phyloP scores from a whole-genome alignment of 2,329 filamentous ascomycete genomes.

The Pseudocercospora crystallina region DNA sequence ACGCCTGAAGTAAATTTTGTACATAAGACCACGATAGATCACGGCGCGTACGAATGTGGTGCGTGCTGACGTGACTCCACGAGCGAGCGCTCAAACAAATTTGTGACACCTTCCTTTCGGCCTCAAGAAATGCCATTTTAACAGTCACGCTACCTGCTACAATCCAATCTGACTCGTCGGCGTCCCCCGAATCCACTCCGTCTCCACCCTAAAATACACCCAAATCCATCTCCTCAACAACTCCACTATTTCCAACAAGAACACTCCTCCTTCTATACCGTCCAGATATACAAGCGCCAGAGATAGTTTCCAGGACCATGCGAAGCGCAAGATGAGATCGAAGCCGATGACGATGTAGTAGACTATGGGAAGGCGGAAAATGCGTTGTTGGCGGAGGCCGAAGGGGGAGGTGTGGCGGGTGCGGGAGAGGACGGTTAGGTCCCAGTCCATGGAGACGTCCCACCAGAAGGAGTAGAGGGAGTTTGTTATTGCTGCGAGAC shows the following conservation, averaged over 20 bases:
- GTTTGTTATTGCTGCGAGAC: slow-evolving; percentile 60
- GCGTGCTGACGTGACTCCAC: no score
- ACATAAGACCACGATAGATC: no score
- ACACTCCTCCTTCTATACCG: slow-evolving; percentile 85
- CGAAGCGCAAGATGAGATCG: slow-evolving; percentile 80
- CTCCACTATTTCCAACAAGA: slow-evolving; percentile 82
- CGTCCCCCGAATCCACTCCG: slow-evolving; percentile 65
- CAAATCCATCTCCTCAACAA: slow-evolving; percentile 89
- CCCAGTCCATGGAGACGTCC: slow-evolving; percentile 97
- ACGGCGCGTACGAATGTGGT: no score
- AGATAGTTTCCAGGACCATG: slow-evolving; percentile 86
- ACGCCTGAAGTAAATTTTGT: no score
- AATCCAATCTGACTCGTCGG: background rate
- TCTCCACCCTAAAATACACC: slow-evolving; percentile 95
- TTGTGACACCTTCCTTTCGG: no score
- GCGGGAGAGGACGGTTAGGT: slow-evolving; percentile 75
- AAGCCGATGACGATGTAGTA: slow-evolving; percentile 81
- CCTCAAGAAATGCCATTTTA: no score
- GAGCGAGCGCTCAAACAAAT: no score
- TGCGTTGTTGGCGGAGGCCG: slow-evolving; percentile 72
- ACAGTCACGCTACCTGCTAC: no score
- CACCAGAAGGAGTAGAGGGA: slow-evolving; percentile 97
- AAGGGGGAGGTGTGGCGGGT: slow-evolving; percentile 66
- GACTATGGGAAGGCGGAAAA: slow-evolving; percentile 68
- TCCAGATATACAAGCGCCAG: slow-evolving; percentile 79